Base-by-base conservation (phyloP, 768 basidiomycete species). In the Tephrocybe sp. region DNA sequence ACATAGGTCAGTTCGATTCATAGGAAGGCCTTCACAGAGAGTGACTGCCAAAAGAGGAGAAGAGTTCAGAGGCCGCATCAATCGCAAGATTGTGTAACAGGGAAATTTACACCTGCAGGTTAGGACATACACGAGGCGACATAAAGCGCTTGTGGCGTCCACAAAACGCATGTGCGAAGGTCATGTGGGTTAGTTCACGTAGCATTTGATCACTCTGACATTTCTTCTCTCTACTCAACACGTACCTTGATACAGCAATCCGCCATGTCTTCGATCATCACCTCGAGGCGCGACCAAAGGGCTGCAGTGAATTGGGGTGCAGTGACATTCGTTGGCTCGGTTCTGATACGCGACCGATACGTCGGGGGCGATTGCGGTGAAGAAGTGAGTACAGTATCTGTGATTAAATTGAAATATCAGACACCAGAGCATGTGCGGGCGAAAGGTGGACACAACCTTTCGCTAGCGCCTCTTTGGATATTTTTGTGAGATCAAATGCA, bases 321-420 rank as follows among this genome's bases (percentile, higher is more conserved):
- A 2, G 88, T 98, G 31, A 87, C 68, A 52, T 78, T 91, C 0
- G 93, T 97, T 9, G 96, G 97, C 61, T 98, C 95, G 11, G 86
- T 95, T 36, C 93, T 78, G 25, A 92, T 79, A 22, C 93, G 85
- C 25, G 89, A 92, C 56, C 87, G 87, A 72, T 97, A 94, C 50
- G 80, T 64, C n/a, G 73, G 70, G n/a, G 74, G 70, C 2, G 72
- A 70, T 31, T 65, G 69, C 2, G 65, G 52, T 32, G 52, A 57
- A 49, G 66, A 41, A 4, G 62, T 55, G 36, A 61, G 60, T 37
- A 55, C 47, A 18, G 65, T 40, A 49, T 61, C 60, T 60, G 30
- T 36, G n/a, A n/a, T n/a, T n/a, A n/a, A 21, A 26, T 28, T 16
- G 27, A 47, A 6, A 19, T 31, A 39, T 18, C 12, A 21, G 15